Evolutionary conservation across 495 filamentous ascomycete genomes (phyloP).

Genomic region (Hypoxylon perforatum): DNA sequence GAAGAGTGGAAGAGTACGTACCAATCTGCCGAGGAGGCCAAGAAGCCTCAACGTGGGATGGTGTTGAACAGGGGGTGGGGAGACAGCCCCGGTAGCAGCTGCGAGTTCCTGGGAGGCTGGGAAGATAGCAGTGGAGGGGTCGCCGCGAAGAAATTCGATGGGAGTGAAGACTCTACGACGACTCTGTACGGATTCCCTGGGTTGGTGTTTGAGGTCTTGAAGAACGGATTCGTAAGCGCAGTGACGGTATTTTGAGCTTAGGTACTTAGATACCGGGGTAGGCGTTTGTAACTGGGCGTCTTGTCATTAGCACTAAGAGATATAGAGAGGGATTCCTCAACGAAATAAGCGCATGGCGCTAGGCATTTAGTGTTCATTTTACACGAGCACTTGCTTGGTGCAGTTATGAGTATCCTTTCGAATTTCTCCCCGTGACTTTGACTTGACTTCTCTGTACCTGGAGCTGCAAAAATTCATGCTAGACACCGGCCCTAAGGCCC

Average conservation of each 20-base stretch:
- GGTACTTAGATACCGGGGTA: constrained; percentile 10
- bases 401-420: constrained; percentile 1
- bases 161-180: constrained; percentile 77
- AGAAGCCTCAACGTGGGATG: constrained; percentile 78
- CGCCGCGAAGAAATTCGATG: constrained; percentile 57
- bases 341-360: constrained; percentile 1
- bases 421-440: too few relatives aligned
- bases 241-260: constrained; percentile 83
- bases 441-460: too few relatives aligned
- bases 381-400: too few relatives aligned
- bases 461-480: too few relatives aligned
- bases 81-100: constrained; percentile 89
- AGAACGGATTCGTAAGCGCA: constrained; percentile 88
- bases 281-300: neutral
- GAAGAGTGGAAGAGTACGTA: constrained; percentile 79
- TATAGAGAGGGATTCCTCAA: constrained; percentile 6
- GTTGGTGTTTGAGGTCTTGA: constrained; percentile 92
- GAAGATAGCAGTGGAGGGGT: constrained; percentile 71
- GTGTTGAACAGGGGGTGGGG: constrained; percentile 90
- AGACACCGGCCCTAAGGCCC: too few relatives aligned
- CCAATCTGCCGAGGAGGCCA: constrained; percentile 68
- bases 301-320: neutral
- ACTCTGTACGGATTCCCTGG: constrained; percentile 95
- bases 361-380: neutral
- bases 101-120: constrained; percentile 90